Base-by-base conservation (phyloP, 805 yeast genomes). In the Ogataea henricii region DNA sequence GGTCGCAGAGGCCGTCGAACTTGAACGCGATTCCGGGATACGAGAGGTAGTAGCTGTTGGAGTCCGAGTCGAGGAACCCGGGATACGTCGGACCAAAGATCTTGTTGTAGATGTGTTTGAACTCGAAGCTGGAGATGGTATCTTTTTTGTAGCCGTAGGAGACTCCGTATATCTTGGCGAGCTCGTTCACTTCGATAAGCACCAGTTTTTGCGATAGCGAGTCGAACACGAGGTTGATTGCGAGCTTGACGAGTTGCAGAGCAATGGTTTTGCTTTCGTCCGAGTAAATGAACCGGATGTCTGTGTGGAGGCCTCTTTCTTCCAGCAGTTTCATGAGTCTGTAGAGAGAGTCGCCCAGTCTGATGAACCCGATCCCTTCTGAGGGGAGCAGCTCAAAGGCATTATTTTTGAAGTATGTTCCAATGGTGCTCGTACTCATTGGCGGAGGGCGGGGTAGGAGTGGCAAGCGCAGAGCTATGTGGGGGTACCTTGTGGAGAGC, bases 61-160 rank as follows among this genome's bases (percentile, higher is more conserved):
- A 38, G 3, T 49, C 52, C 1, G 47, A 45, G 38, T 67, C 61
- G 8, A 70, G 54, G 22, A 56, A 60, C 0, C 86, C 87, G 1
- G 84, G 82, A 49, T 76, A 79, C 0, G 87, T 81, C 1, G 86
- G 86, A 0, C 87, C 87, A 58, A 82, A 78, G 2, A 74, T 67
- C 57, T 73, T 76, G 55, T 81, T 79, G 60, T 82, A 82, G 2
- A 81, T 68, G 14, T 68, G 63, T 39, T 73, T 74, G 52, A 79
- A 67, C 12, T 59, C 58, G 12, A 63, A 62, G 17, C 54, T 54
- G 6, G 45, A 10, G 38, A 59, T 56, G 4, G 46, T 29, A 23
- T 54, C 66, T 30, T 52, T 58, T 32, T 62, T 59, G 50, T 56
- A 66, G 20, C 32, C 22, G 43, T 43, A 55, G 16, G 43, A 55